These are phyloP conservation scores for Aphanoascus verrucosus DNA, from an alignment of 2,329 filamentous ascomycete genomes.

Conservation along the genomic window DNA sequence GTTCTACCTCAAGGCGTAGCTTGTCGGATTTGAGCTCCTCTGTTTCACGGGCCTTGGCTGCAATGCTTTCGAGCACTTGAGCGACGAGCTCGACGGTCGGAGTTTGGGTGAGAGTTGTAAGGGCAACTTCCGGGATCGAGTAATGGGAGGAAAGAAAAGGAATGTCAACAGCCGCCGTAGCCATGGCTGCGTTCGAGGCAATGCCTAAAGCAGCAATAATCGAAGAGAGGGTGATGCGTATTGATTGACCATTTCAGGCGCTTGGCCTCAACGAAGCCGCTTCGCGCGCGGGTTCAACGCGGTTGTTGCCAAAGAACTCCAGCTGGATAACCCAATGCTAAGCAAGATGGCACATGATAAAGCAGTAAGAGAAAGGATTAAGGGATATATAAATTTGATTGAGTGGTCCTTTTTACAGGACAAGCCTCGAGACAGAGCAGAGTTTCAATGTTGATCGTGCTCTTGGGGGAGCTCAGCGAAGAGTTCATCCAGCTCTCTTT, in stretches of 20 bases:
- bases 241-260: slow-evolving; percentile 7
- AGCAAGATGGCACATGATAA: neutral
- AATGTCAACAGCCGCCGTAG: slow-evolving; percentile 45
- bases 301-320: neutral
- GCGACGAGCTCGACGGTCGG: slow-evolving; percentile 69
- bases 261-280: neutral
- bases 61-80: slow-evolving; percentile 62
- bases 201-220: neutral
- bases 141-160: slow-evolving; percentile 51
- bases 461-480: neutral
- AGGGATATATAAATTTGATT: neutral
- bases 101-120: slow-evolving; percentile 45
- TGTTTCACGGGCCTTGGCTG: slow-evolving; percentile 67
- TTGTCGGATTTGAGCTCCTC: slow-evolving; percentile 79
- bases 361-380: neutral
- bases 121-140: slow-evolving; percentile 45
- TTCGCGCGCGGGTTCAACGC: neutral
- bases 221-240: neutral
- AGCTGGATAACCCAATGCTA: neutral
- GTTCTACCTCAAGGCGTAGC: slow-evolving; percentile 77
- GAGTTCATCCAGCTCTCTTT: neutral
- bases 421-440: neutral
- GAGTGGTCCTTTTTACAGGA: neutral
- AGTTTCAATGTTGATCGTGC: neutral
- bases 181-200: slow-evolving; percentile 37